Evolutionary conservation across 352 stramenopile genomes (phyloP).

Genomic region (Blastocystis sp.): DNA sequence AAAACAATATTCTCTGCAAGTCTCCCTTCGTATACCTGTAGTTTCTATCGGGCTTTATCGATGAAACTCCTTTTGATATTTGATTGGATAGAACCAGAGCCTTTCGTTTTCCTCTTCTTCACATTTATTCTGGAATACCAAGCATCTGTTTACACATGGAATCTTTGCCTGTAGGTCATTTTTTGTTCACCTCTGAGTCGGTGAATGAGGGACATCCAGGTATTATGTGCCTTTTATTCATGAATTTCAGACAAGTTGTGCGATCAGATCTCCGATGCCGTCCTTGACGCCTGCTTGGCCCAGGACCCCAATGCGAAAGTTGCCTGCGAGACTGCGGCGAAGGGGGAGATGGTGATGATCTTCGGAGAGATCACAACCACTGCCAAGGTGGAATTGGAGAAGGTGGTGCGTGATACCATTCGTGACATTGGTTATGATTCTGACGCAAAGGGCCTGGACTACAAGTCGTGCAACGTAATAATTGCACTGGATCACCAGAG

Average conservation of each 20-base stretch:
- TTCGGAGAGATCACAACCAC: constrained; percentile 99
- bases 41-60: too few species aligned
- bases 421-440: constrained; percentile 99
- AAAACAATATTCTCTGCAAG: too few species aligned
- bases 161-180: constrained; percentile 68
- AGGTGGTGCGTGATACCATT: constrained; percentile 91
- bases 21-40: too few species aligned
- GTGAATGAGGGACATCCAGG: constrained; percentile 98
- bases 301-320: constrained; percentile 95
- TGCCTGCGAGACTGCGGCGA: constrained; percentile 91
- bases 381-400: constrained; percentile 97
- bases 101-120: neutral
- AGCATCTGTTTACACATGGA: constrained; percentile 64
- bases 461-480: constrained; percentile 98
- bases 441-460: constrained; percentile 95
- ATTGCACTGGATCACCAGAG: constrained; percentile 98
- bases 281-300: constrained; percentile 93
- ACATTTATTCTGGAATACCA: constrained; percentile 63
- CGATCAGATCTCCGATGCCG: constrained; percentile 95
- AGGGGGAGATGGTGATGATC: constrained; percentile 99
- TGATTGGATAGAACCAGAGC: constrained; percentile 11
- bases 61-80: neutral
- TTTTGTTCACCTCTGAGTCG: constrained; percentile 95
- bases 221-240: constrained; percentile 68
- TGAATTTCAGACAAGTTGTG: constrained; percentile 82